A percentile compares a stretch with the other conserved stretches of the same genome.
phyloP scores from a whole-genome alignment of 306 rosid genomes.

The Malus sieversii region DNA sequence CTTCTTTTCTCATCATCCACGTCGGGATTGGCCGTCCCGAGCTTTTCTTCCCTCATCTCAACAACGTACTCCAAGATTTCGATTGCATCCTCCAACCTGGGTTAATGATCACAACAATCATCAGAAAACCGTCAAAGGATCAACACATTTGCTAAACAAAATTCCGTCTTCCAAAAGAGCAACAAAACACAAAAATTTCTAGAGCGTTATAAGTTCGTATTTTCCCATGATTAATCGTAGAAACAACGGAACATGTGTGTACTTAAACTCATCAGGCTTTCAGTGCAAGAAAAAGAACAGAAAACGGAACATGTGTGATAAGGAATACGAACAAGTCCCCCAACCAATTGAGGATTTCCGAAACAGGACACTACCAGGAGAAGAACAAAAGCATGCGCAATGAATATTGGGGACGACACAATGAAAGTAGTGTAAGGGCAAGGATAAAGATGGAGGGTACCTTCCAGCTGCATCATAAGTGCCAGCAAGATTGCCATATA shows the following conservation, averaged over 20 bases:
- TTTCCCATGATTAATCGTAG: background rate
- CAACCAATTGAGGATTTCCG: background rate
- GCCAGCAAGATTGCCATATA: constrained; percentile 90
- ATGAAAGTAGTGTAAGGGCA: background rate
- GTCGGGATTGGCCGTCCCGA: constrained; percentile 90
- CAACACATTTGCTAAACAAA: background rate
- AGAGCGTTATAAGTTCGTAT: background rate
- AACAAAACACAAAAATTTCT: background rate
- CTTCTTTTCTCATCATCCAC: constrained; percentile 90
- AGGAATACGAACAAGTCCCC: background rate
- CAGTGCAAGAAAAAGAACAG: background rate
- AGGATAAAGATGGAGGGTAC: constrained; percentile 24
- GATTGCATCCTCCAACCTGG: constrained; percentile 86
- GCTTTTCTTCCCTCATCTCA: constrained; percentile 74
- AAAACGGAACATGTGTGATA: background rate
- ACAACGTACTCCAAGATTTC: constrained; percentile 70
- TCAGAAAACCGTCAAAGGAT: background rate
- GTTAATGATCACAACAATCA: background rate
- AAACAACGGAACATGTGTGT: background rate
- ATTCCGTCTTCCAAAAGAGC: background rate
- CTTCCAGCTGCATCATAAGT: constrained; percentile 93
- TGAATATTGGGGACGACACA: background rate
- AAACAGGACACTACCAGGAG: background rate
- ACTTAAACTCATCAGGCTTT: background rate
- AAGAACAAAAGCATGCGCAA: background rate